Conservation (phyloP, 139 green algal species). For the Nannochloris sp. region DNA sequence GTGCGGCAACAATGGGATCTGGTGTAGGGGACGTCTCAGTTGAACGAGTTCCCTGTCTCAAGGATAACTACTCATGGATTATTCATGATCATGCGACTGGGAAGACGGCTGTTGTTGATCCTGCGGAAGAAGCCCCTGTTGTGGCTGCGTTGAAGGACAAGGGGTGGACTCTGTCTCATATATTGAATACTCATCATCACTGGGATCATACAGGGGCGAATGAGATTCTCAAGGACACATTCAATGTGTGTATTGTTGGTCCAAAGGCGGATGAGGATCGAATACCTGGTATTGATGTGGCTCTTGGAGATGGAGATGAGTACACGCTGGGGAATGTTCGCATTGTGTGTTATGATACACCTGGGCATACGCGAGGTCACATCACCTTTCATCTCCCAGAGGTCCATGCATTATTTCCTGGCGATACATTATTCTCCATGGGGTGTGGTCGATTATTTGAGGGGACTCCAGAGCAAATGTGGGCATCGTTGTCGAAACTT, state of each 20-base stretch:
- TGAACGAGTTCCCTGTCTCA: conserved; percentile 21
- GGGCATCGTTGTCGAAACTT: conserved; percentile 67
- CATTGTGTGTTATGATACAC: conserved; percentile 63
- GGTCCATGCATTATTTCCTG: conserved; percentile 26
- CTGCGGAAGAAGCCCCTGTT: conserved; percentile 62
- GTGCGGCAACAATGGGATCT: not conserved
- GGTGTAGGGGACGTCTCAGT: conserved; percentile 5
- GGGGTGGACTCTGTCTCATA: conserved; percentile 52
- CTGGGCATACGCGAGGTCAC: conserved; percentile 82
- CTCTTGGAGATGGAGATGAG: conserved; percentile 49
- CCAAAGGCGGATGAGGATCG: conserved; percentile 46
- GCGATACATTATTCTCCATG: conserved; percentile 86
- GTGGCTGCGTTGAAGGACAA: conserved; percentile 37
- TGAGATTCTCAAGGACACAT: conserved; percentile 30
- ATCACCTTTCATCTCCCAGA: conserved; percentile 63
- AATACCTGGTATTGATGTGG: conserved; percentile 78
- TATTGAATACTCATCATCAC: conserved; percentile 78
- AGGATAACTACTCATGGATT: conserved; percentile 73
- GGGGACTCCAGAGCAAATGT: conserved; percentile 69
- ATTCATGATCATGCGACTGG: conserved; percentile 41
- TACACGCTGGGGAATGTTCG: conserved; percentile 43
- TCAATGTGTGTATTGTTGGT: conserved; percentile 40
- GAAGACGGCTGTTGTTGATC: conserved; percentile 73
- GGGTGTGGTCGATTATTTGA: conserved; percentile 89
- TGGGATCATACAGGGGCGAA: conserved; percentile 34